phyloP scores from a whole-genome alignment of 768 basidiomycete species.

The Chlorophyllum brunneum region DNA sequence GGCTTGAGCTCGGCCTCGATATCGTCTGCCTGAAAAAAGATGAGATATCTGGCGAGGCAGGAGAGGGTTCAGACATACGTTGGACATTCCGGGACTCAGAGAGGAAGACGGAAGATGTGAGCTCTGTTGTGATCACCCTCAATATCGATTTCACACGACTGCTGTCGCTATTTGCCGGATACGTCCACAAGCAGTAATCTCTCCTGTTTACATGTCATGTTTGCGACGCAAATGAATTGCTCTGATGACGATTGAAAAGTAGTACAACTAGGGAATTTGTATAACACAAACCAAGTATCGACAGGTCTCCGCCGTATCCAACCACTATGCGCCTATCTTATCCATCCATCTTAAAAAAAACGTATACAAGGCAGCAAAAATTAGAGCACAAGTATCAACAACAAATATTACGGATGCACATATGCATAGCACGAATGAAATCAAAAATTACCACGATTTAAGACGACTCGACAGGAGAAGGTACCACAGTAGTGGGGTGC shows the following conservation, averaged over 20 bases:
- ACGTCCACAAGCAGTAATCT: background rate
- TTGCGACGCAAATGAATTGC: too few relatives aligned
- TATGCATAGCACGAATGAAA: slow-evolving; percentile 11
- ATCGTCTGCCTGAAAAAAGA: slow-evolving; percentile 46
- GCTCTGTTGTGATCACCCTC: slow-evolving; percentile 13
- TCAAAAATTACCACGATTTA: slow-evolving; percentile 4
- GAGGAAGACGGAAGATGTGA: slow-evolving; percentile 13
- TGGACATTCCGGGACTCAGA: slow-evolving; percentile 42
- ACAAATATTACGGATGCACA: slow-evolving; percentile 12
- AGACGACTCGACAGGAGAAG: slow-evolving; percentile 7
- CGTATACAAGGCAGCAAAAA: slow-evolving; percentile 6
- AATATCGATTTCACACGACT: slow-evolving; percentile 73
- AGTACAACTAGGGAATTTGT: slow-evolving; percentile 13
- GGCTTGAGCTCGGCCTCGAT: slow-evolving; percentile 55
- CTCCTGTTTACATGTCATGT: too few relatives aligned
- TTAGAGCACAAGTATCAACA: slow-evolving; percentile 11
- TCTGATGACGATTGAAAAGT: too few relatives aligned
- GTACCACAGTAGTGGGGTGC: background rate
- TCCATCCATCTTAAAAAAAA: slow-evolving; percentile 4
- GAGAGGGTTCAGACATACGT: slow-evolving; percentile 32
- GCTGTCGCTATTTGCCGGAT: slow-evolving; percentile 43
- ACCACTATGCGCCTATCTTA: background rate
- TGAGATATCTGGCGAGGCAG: slow-evolving; percentile 4
- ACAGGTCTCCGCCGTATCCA: too few relatives aligned
- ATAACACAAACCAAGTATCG: slow-evolving; percentile 14